These are phyloP conservation scores for Ceratocystis ficicola DNA, from an alignment of 2,329 filamentous ascomycete genomes.

Conservation along the genomic window DNA sequence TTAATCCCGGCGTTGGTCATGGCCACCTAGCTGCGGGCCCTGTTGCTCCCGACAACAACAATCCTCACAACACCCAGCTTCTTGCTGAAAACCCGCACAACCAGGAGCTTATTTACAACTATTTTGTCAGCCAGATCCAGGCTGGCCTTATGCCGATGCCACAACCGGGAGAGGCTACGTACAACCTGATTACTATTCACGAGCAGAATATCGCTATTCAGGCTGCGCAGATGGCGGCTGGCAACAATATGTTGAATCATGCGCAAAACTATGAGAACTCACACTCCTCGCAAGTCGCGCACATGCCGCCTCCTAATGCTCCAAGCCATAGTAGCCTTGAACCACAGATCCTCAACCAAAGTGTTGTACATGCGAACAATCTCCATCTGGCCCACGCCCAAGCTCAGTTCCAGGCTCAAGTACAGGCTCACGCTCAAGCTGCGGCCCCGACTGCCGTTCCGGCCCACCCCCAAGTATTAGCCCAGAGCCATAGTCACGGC, in stretches of 20 bases:
- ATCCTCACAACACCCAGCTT: not conserved
- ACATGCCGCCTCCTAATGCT: not conserved
- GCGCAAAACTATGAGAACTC: not conserved
- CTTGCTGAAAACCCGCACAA: not conserved
- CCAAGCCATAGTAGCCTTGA: not conserved
- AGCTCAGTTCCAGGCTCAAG: not conserved
- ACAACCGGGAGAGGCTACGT: not conserved
- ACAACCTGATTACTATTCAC: conserved; percentile 3
- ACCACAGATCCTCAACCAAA: not conserved
- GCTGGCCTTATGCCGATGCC: conserved; percentile 4
- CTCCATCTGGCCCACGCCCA: not conserved
- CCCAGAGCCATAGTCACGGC: not conserved
- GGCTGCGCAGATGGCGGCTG: conserved; percentile 6
- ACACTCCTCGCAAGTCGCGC: not conserved
- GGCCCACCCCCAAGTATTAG: not conserved
- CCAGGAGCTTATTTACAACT: not conserved
- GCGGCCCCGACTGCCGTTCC: not conserved
- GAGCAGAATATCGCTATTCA: conserved; percentile 7
- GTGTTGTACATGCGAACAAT: no score
- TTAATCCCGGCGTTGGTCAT: not conserved
- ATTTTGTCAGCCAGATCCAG: conserved; percentile 2
- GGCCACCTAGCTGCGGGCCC: not conserved
- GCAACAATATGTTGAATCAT: not conserved
- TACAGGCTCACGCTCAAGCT: not conserved
- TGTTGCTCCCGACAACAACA: not conserved